Base-by-base conservation (phyloP, 331 rosid genomes). In the Phaseolus coccineus region DNA sequence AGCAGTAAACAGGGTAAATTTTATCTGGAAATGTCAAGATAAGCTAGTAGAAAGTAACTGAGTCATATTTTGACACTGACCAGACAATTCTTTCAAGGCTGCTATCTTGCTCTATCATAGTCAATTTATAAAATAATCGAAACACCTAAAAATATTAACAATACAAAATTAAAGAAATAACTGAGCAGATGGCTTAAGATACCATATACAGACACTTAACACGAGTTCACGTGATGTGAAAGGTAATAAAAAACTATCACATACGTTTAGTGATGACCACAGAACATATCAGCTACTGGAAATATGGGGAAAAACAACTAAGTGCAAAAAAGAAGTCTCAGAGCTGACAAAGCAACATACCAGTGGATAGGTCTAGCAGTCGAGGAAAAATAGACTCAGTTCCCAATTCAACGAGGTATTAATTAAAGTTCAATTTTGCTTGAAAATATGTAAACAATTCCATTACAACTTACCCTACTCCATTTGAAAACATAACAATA, bases 101-200 rank as follows among this genome's bases (percentile, higher is more conserved):
- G 28, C 56, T 10, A 71, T 69, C 78, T 27, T 50, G 51, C 4
- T 19, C 22, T 2, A 37, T 42, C 39, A 59, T n/a, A 24, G 44
- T 47, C 52, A 22, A 7, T 3, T n/a, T 44, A 40, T 55, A 66
- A 58, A 47, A 51, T 59, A 50, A 78, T 48, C 31, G 66, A 44
- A 46, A 65, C 16, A 30, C 25, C 39, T 35, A 19, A 31, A 55
- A 83, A 3, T 62, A 50, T 2, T 7, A 37, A 27, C 55, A 73
- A 50, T 7, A 42, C 13, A 22, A 35, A 39, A 78, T 5, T n/a
- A 8, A 66, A 65, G 31, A 66, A 14, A 70, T 76, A 55, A 35
- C 25, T 47, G 46, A 55, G 59, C 56, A 28, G 72, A 19, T 33
- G 46, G 57, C 68, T 75, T 74, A 46, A 44, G 48, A 73, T 55